Evolutionary conservation across 805 yeast species (phyloP), one percentile per base, ranked within the genome.

Genomic region (Candida boleticola): DNA sequence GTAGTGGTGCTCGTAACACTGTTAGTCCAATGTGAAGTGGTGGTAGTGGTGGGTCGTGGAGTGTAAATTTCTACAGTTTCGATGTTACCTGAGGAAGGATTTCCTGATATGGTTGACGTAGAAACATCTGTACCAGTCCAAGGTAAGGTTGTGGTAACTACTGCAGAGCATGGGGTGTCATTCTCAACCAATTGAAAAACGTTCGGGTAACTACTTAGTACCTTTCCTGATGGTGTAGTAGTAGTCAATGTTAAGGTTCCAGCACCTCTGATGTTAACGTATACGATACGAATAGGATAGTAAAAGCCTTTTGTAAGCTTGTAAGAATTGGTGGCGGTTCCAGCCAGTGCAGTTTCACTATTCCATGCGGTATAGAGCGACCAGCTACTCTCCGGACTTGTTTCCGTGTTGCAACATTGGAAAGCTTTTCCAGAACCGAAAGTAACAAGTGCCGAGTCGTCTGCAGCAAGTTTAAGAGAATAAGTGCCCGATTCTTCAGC

Each of bases 401-500:
- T 16, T 9, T 29, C 37, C 4, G 54, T 45, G 23, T 50, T 43
- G 51, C 71, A 60, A 50, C 77, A 71, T 25, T 55, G 57, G 18
- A 68, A 58, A 6, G 63, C 63, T 42, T 52, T 55, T 6, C 58
- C 57, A 36, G 48, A 32, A 34, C 66, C 66, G 39, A 60, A 45
- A 37, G 51, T 54, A 34, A 68, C 60, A 49, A 57, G 57, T 17
- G 51, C 62, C 17, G 53, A 47, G 48, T 66, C 70, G 52, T 64
- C 71, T 18, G 56, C 53, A 5, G 36, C 31, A 14, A 62, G 41
- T 10, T 40, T 27, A 35, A 64, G 49, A 0, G 48, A 40, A 36
- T 60, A 66, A 7, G 50, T 39, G 44, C 71, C 71, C 17, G 59
- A 45, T 17, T 41, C 46, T 5, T 48, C 37, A n/a, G 71, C 61